These are phyloP conservation scores for Tripterygium wilfordii DNA, from an alignment of 177 flowering plant species.

Conservation along the genomic window DNA sequence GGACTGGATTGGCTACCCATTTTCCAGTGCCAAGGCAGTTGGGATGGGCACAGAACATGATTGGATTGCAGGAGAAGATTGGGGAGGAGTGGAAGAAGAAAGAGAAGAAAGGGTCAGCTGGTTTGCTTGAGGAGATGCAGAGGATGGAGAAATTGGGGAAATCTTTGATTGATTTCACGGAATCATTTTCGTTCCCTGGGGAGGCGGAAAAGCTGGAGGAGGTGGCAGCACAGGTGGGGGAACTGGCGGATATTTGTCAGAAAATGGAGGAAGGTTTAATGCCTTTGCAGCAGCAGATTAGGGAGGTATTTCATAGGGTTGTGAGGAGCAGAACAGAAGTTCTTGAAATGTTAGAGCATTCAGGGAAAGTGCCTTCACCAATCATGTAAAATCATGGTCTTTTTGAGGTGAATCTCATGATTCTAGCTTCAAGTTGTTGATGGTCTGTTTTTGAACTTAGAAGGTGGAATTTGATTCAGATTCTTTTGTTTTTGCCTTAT, in stretches of 20 bases:
- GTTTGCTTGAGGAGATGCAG: constrained; percentile 69
- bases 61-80: constrained; percentile 57
- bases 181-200: constrained; percentile 39
- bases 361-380: constrained; percentile 29
- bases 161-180: constrained; percentile 41
- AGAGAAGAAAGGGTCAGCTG: constrained; percentile 67
- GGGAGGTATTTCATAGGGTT: constrained; percentile 73
- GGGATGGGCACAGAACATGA: constrained; percentile 58
- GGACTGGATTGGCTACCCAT: constrained; percentile 49
- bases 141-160: constrained; percentile 50
- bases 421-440: no score
- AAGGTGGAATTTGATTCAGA: not conserved
- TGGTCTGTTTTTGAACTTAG: no score
- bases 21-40: constrained; percentile 47
- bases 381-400: constrained; percentile 6
- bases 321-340: constrained; percentile 67
- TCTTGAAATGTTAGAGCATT: constrained; percentile 48
- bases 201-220: constrained; percentile 45
- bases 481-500: constrained; percentile 5
- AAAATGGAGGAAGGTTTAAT: constrained; percentile 71
- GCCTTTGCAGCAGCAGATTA: constrained; percentile 58
- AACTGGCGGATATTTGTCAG: constrained; percentile 52
- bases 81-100: constrained; percentile 87
- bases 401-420: no score
- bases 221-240: constrained; percentile 40